phyloP scores from a whole-genome alignment of 495 filamentous ascomycete genomes.

The Annulohypoxylon moriforme region DNA sequence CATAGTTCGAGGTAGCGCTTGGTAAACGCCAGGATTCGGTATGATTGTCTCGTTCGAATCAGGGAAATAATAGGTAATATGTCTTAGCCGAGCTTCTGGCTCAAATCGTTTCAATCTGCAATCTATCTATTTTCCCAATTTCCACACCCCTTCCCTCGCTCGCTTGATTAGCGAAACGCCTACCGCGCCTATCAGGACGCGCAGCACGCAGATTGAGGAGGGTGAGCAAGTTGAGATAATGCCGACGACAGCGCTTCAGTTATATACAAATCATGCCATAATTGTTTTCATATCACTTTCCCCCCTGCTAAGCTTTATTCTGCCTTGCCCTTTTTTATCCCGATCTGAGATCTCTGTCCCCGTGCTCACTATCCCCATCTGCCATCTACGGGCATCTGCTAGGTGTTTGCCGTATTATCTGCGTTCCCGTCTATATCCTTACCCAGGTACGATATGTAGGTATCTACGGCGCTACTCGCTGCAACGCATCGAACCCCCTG shows the following conservation, averaged over 20 bases:
- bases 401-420: too few relatives aligned
- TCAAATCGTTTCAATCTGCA: neutral
- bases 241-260: neutral
- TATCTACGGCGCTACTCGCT: constrained; percentile 23
- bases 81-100: constrained; percentile 8
- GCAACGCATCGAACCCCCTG: constrained; percentile 53
- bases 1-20: constrained; percentile 1
- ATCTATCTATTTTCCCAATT: constrained; percentile 3
- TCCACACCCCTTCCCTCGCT: neutral
- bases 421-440: neutral
- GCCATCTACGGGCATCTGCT: neutral
- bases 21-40: constrained; percentile 10
- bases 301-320: neutral
- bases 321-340: neutral
- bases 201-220: neutral
- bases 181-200: neutral
- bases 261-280: constrained; percentile 5
- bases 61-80: neutral
- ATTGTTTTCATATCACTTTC: neutral
- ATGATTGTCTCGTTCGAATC: neutral
- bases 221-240: neutral
- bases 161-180: neutral
- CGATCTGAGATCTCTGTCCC: neutral
- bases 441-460: neutral
- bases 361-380: neutral